These are phyloP conservation scores for Paramecium sonneborni DNA, from an alignment of 73 alveolate species.

Conservation along the genomic window DNA sequence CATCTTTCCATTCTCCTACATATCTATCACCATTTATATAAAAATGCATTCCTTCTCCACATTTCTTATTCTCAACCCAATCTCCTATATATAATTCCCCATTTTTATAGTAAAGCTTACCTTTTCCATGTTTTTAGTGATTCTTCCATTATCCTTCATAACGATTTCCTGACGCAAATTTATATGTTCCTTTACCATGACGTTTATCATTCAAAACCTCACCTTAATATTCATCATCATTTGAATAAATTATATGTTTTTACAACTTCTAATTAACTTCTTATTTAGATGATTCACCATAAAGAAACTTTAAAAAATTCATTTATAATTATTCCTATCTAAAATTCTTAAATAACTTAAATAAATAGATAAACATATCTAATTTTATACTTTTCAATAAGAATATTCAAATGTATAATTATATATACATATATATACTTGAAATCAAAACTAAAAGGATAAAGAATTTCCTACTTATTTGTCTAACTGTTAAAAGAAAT, in stretches of 20 bases:
- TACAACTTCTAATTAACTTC: not conserved
- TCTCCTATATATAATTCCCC: slow-evolving; percentile 70
- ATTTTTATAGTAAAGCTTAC: slow-evolving; percentile 12
- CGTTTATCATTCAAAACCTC: slow-evolving; percentile 19
- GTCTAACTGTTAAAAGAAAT: not conserved
- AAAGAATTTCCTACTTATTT: not conserved
- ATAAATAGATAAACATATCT: not conserved
- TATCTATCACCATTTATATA: slow-evolving; percentile 61
- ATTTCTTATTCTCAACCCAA: slow-evolving; percentile 65
- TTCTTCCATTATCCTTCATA: slow-evolving; percentile 41
- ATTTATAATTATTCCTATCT: not conserved
- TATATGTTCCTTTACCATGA: slow-evolving; percentile 47
- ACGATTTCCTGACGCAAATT: slow-evolving; percentile 47
- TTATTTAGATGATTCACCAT: not conserved
- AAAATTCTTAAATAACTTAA: not conserved
- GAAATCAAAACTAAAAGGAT: slow-evolving; percentile 37
- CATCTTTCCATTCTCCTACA: slow-evolving; percentile 66
- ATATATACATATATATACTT: not conserved
- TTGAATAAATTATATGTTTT: slow-evolving; percentile 6
- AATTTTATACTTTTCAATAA: no score
- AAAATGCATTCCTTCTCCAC: slow-evolving; percentile 62
- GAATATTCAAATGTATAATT: not conserved
- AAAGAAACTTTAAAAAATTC: not conserved
- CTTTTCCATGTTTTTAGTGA: slow-evolving; percentile 33
- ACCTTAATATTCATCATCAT: slow-evolving; percentile 56